phyloP scores from a whole-genome alignment of 78 protist species.

The Tieghemostelium lacteum region DNA sequence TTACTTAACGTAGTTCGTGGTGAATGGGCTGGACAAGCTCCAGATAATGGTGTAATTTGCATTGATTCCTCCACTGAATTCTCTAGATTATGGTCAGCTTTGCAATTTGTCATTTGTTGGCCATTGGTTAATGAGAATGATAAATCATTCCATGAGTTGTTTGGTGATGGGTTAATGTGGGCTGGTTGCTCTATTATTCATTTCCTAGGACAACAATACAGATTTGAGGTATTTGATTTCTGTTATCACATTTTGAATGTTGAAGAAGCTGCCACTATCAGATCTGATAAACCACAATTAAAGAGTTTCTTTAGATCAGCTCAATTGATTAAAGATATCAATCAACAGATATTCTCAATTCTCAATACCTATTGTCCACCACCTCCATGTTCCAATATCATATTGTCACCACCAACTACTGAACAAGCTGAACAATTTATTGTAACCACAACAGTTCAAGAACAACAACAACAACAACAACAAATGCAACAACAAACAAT shows the following conservation, averaged over 20 bases:
- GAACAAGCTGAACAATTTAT: slow-evolving; percentile 77
- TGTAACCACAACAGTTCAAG: slow-evolving; percentile 61
- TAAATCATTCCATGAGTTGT: slow-evolving; percentile 72
- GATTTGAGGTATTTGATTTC: slow-evolving; percentile 87
- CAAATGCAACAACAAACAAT: not conserved
- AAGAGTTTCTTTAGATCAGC: slow-evolving; percentile 67
- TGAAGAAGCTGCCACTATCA: slow-evolving; percentile 72
- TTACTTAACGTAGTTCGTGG: slow-evolving; percentile 79
- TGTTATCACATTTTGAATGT: slow-evolving; percentile 85
- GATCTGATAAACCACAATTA: slow-evolving; percentile 45
- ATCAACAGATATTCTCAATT: slow-evolving; percentile 70
- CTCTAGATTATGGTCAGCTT: slow-evolving; percentile 89
- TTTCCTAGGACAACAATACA: slow-evolving; percentile 85
- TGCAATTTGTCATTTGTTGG: slow-evolving; percentile 83
- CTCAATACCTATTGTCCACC: slow-evolving; percentile 74
- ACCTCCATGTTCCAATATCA: slow-evolving; percentile 67
- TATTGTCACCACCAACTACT: slow-evolving; percentile 69
- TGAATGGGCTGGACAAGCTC: slow-evolving; percentile 76
- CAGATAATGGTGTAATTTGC: slow-evolving; percentile 78
- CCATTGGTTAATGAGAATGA: slow-evolving; percentile 61
- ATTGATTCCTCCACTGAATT: slow-evolving; percentile 84
- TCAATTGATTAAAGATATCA: slow-evolving; percentile 61
- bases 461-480: slow-evolving; percentile 2
- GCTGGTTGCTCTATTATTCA: slow-evolving; percentile 88
- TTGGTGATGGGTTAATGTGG: slow-evolving; percentile 92